These are phyloP conservation scores for Hymenoscyphus scutula DNA, from an alignment of 2,329 filamentous ascomycete species.

Conservation along the genomic window DNA sequence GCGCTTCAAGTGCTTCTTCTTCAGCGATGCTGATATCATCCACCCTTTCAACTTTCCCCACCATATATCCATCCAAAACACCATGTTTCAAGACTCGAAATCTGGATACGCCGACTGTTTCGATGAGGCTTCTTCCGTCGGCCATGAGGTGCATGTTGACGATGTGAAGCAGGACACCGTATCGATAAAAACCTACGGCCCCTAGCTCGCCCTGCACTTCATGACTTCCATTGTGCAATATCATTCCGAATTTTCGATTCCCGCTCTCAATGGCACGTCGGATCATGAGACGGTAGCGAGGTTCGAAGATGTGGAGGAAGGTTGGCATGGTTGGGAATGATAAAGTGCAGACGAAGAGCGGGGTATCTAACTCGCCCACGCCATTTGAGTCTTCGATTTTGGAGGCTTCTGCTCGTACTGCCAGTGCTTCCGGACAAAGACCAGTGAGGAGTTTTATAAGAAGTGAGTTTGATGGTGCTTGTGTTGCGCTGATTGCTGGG, in stretches of 20 bases:
- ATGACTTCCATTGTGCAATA: constrained; percentile 62
- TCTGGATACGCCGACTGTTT: constrained; percentile 72
- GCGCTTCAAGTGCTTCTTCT: constrained; percentile 73
- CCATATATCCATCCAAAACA: constrained; percentile 71
- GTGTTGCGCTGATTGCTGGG: constrained; percentile 34
- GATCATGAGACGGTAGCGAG: constrained; percentile 89
- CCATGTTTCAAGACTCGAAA: constrained; percentile 69
- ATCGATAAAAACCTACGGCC: constrained; percentile 60
- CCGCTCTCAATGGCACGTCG: constrained; percentile 66
- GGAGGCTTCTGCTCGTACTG: constrained; percentile 50
- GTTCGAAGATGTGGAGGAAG: constrained; percentile 88
- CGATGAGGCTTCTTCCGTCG: constrained; percentile 79
- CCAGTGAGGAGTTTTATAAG: constrained; percentile 61
- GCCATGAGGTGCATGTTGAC: constrained; percentile 69
- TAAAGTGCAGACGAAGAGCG: constrained; percentile 79
- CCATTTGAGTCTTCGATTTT: constrained; percentile 56
- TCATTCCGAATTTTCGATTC: constrained; percentile 78
- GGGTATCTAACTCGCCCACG: constrained; percentile 57
- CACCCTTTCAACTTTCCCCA: constrained; percentile 72
- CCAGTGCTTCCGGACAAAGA: constrained; percentile 68
- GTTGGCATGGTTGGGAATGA: constrained; percentile 81
- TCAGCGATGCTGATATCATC: constrained; percentile 80
- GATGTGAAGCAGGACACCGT: constrained; percentile 78
- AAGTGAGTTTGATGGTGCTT: constrained; percentile 57
- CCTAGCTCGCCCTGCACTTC: constrained; percentile 52